A percentile compares a stretch with the other conserved stretches of the same genome.
These are phyloP conservation scores for Bryopsis sp. DNA, from an alignment of 139 green algal genomes.

Conservation along the genomic window DNA sequence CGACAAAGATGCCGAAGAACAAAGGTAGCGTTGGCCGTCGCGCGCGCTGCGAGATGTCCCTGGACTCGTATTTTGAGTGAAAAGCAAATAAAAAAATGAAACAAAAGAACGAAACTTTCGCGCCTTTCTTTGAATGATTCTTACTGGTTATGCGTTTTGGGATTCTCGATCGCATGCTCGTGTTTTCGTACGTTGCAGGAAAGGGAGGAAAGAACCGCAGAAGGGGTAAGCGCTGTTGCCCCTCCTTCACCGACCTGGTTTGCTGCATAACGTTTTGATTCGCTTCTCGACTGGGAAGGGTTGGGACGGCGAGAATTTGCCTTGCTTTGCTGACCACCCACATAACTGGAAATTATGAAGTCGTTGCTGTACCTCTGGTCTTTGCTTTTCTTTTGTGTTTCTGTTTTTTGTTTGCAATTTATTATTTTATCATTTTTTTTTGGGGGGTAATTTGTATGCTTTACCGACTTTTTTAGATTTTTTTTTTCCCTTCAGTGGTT, in stretches of 20 bases:
- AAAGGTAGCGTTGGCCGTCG: conserved; percentile 6
- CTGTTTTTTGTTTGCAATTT: no score
- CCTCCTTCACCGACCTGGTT: no score
- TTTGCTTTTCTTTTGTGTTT: neutral
- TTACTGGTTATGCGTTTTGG: neutral
- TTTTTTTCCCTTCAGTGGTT: no score
- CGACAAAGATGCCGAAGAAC: conserved; percentile 29
- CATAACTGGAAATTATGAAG: neutral
- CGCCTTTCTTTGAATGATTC: neutral
- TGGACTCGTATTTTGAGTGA: neutral
- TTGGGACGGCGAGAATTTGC: neutral
- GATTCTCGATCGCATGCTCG: neutral
- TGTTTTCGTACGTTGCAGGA: neutral
- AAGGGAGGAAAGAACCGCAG: conserved; percentile 30
- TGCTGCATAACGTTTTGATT: no score
- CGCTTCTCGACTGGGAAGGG: neutral
- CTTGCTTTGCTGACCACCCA: neutral
- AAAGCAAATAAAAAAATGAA: neutral
- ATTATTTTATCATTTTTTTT: no score
- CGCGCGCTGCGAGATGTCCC: no score
- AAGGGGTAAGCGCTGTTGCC: neutral
- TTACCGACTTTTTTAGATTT: no score
- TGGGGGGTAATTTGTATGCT: no score
- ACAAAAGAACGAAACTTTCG: neutral
- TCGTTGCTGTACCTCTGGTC: neutral